Base-by-base conservation (phyloP, 139 green algal genomes). In the Picochlorum sp. region DNA sequence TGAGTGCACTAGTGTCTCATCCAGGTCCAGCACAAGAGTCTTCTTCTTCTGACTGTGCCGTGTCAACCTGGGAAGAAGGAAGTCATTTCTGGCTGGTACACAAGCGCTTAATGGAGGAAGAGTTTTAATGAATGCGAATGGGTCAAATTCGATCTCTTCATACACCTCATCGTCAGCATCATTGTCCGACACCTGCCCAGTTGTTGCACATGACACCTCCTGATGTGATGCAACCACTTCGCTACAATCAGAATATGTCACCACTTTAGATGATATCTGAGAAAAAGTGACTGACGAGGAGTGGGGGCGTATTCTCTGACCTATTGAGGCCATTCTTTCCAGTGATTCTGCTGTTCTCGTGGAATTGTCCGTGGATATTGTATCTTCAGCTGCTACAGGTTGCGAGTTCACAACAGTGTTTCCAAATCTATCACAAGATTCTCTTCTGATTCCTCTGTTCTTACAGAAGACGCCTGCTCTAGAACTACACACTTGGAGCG, bases 1-100 rank as follows among this genome's bases (percentile, higher is more conserved):
- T 37, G 75, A 89, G 79, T 97, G 91, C 66, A 98, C 93, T 60
- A 99, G 77, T 58, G 92, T 98, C 61, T 98, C 92, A 73, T 98
- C 92, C 52, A 98, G 80, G 71, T 98, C 92, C 45, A 98, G 79
- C 56, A 98, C 88, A 49, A 94, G 72, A 10, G 86, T 93, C 50
- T 75, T 78, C 20, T 60, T 66, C 59, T 72, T 74, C 11, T 21
- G 41, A 67, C 63, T 70, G 49, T 66, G 62, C 15, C 76, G 50
- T 10, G 77, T 80, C 55, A 75, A 67, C 20, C 52, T 55, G 13
- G 80, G 80, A 57, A 86, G 68, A 59, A 86, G 37, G 4, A 68
- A 57, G n/a, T 58, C 28, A 23, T 57, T 65, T 23, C 80, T 75
- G 32, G 52, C 61, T 4, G 21, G 16, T 6, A 86, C 62, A 28